A percentile compares a stretch with the other conserved stretches of the same genome.
phyloP scores from a whole-genome alignment of 1,284 basidiomycete genomes.

The Malassezia vespertilionis region DNA sequence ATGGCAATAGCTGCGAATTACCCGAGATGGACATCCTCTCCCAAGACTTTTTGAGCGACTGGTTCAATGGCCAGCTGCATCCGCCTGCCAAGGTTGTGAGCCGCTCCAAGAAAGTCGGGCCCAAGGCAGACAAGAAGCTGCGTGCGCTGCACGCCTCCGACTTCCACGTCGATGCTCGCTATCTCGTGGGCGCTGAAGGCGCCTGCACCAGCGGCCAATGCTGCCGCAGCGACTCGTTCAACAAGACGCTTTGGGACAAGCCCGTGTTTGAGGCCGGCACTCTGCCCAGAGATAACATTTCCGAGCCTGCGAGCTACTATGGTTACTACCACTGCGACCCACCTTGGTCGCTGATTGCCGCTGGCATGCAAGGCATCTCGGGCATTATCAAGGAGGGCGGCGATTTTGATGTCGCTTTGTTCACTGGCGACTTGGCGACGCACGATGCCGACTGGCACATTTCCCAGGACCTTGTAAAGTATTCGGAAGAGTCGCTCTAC shows the following conservation, averaged over 20 bases:
- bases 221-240: conserved; percentile 58
- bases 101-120: conserved; percentile 18
- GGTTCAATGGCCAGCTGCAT: conserved; percentile 28
- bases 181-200: conserved; percentile 61
- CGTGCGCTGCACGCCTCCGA: conserved; percentile 69
- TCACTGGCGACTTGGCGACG: conserved; percentile 65
- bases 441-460: conserved; percentile 40
- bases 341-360: conserved; percentile 57
- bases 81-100: conserved; percentile 15
- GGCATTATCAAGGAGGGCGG: conserved; percentile 53
- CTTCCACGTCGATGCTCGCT: conserved; percentile 69
- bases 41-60: conserved; percentile 25
- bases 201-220: conserved; percentile 64
- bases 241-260: conserved; percentile 51
- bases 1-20: conserved; percentile 19
- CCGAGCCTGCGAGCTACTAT: conserved; percentile 36
- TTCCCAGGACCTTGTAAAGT: conserved; percentile 34
- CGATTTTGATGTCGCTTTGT: conserved; percentile 58
- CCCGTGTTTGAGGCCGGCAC: conserved; percentile 22
- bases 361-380: conserved; percentile 61
- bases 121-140: conserved; percentile 54
- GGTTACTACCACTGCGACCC: conserved; percentile 55
- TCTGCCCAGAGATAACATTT: conserved; percentile 25
- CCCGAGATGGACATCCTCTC: conserved; percentile 26
- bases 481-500: conserved; percentile 42